phyloP scores from a whole-genome alignment of 495 filamentous ascomycete species.

The Daldinia childiae region DNA sequence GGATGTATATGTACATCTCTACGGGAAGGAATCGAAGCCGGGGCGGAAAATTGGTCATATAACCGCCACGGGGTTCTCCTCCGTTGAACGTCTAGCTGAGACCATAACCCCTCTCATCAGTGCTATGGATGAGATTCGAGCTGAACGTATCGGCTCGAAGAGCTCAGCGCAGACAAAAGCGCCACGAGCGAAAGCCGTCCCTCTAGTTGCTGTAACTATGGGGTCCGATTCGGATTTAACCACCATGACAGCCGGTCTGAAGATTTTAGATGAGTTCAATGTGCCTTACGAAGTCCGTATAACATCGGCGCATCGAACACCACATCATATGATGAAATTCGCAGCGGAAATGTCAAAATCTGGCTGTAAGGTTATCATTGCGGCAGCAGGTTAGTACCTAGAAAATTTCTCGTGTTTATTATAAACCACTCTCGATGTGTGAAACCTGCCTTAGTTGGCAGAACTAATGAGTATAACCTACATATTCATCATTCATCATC shows the following conservation, averaged over 20 bases:
- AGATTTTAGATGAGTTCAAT: constrained; percentile 76
- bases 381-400: constrained; percentile 70
- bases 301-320: constrained; percentile 94
- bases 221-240: constrained; percentile 94
- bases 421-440: background rate
- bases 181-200: constrained; percentile 48
- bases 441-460: too few relatives aligned
- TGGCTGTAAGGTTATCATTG: constrained; percentile 90
- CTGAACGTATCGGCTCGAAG: constrained; percentile 58
- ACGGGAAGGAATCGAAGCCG: constrained; percentile 87
- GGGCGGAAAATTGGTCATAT: constrained; percentile 96
- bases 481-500: too few relatives aligned
- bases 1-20: constrained; percentile 76
- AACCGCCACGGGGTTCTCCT: constrained; percentile 71
- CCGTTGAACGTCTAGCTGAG: constrained; percentile 76
- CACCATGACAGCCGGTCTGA: constrained; percentile 77
- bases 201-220: constrained; percentile 87
- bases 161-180: constrained; percentile 34
- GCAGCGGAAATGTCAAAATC: constrained; percentile 71
- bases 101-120: constrained; percentile 73
- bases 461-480: too few relatives aligned
- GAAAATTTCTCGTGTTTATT: background rate
- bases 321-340: constrained; percentile 80
- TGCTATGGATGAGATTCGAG: constrained; percentile 70
- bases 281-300: constrained; percentile 83